Evolutionary conservation across 495 filamentous ascomycete genomes (phyloP).

Genomic region (Penicillium paradoxum): DNA sequence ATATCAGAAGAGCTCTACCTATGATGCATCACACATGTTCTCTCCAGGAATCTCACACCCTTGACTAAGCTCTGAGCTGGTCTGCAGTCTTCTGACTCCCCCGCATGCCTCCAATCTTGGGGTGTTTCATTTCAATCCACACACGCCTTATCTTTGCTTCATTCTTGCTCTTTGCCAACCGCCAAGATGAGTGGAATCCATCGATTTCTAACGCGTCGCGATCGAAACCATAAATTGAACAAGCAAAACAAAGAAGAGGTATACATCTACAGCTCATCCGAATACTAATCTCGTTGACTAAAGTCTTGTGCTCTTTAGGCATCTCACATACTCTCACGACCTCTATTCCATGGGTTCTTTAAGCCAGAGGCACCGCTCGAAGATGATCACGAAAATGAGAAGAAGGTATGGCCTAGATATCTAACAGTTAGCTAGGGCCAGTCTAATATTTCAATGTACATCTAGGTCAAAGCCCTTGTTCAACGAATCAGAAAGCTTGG

Average conservation of each 20-base stretch:
- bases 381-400: conserved; percentile 29
- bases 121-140: conserved; percentile 7
- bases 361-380: conserved; percentile 19
- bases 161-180: background rate
- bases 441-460: conserved; percentile 4
- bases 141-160: background rate
- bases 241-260: conserved; percentile 51
- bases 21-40: conserved; percentile 25
- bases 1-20: conserved; percentile 21
- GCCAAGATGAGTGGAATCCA: conserved; percentile 55
- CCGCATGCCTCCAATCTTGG: conserved; percentile 25
- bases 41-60: conserved; percentile 30
- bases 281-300: conserved; percentile 7
- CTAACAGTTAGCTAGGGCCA: background rate
- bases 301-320: conserved; percentile 17
- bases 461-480: conserved; percentile 35
- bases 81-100: conserved; percentile 10
- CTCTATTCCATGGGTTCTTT: conserved; percentile 34
- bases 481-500: conserved; percentile 30
- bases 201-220: conserved; percentile 68
- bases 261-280: background rate
- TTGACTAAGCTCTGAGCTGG: conserved; percentile 18
- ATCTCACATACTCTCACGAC: conserved; percentile 23
- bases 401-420: conserved; percentile 29
- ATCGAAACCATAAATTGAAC: conserved; percentile 52